These are phyloP conservation scores for Backusella psychrophila DNA, from an alignment of 192 early-diverging fungal species.

Conservation along the genomic window DNA sequence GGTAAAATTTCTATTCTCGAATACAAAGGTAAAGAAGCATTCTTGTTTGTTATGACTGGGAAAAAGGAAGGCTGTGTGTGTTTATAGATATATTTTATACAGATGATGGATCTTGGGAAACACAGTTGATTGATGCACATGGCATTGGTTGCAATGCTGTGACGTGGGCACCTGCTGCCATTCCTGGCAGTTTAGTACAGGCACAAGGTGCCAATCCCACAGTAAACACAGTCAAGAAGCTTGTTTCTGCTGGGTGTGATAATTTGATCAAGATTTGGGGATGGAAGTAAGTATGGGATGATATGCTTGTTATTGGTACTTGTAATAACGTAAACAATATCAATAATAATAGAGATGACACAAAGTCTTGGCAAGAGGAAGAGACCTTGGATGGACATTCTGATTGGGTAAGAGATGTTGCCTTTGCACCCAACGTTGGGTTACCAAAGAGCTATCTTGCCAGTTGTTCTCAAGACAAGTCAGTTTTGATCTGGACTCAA, in stretches of 20 bases:
- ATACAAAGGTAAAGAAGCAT: slow-evolving; percentile 71
- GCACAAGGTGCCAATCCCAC: slow-evolving; percentile 55
- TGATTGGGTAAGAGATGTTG: slow-evolving; percentile 98
- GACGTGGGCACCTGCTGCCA: slow-evolving; percentile 89
- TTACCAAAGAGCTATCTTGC: slow-evolving; percentile 88
- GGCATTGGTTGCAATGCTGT: slow-evolving; percentile 91
- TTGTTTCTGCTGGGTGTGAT: slow-evolving; percentile 95
- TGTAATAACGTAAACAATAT: not conserved
- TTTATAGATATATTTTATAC: not conserved
- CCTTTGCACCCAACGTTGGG: slow-evolving; percentile 95
- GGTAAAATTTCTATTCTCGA: slow-evolving; percentile 91
- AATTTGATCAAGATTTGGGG: slow-evolving; percentile 96
- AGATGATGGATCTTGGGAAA: slow-evolving; percentile 90
- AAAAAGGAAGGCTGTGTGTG: not conserved
- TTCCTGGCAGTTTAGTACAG: slow-evolving; percentile 71
- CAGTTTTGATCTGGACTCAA: slow-evolving; percentile 95
- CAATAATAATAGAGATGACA: slow-evolving; percentile 58
- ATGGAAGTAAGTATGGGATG: slow-evolving; percentile 40
- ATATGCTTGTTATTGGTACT: not conserved
- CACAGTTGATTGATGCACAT: slow-evolving; percentile 77
- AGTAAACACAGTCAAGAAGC: slow-evolving; percentile 64
- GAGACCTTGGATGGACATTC: slow-evolving; percentile 83
- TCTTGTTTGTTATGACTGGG: not conserved
- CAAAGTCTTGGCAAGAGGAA: slow-evolving; percentile 78
- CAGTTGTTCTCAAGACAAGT: slow-evolving; percentile 95